A percentile compares a stretch with the other conserved stretches of the same genome.
These are phyloP conservation scores for Phaffomyces thermotolerans DNA, from an alignment of 805 yeast species.

Conservation along the genomic window DNA sequence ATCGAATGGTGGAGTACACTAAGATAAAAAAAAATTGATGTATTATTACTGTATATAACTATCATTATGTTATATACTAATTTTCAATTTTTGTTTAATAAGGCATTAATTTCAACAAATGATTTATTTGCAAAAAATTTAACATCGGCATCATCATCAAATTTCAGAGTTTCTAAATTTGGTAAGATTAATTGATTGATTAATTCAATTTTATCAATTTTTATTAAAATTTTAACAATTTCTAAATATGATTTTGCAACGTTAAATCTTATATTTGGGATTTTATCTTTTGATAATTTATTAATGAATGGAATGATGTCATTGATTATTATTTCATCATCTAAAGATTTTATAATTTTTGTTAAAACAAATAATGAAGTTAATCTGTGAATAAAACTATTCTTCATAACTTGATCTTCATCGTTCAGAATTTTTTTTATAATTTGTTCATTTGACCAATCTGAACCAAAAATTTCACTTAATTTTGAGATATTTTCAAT, in stretches of 20 bases:
- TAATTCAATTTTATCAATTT: constrained; percentile 22
- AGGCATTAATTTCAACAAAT: constrained; percentile 26
- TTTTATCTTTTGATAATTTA: constrained; percentile 66
- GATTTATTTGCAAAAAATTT: constrained; percentile 75
- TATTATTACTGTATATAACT: too few relatives aligned
- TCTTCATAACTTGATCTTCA: constrained; percentile 28
- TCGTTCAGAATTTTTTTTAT: constrained; percentile 61
- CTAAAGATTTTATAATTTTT: constrained; percentile 69
- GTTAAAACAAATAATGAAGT: constrained; percentile 86
- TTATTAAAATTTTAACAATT: constrained; percentile 45
- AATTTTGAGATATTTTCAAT: constrained; percentile 73
- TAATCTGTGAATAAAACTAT: constrained; percentile 83
- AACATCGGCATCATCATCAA: constrained; percentile 84
- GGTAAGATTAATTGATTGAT: constrained; percentile 52
- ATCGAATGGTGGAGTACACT: too few relatives aligned
- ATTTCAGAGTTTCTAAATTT: constrained; percentile 52
- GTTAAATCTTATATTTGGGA: constrained; percentile 93
- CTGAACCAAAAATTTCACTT: constrained; percentile 82
- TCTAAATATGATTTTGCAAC: constrained; percentile 77
- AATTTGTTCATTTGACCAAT: constrained; percentile 86
- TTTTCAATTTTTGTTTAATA: constrained; percentile 2
- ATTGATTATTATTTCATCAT: constrained; percentile 44
- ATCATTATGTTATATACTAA: background rate
- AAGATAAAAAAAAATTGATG: too few relatives aligned
- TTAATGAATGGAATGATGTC: constrained; percentile 76